These are phyloP conservation scores for Hsuehochloa calcarea DNA, from an alignment of 176 grass and related monocot genomes.

Conservation along the genomic window DNA sequence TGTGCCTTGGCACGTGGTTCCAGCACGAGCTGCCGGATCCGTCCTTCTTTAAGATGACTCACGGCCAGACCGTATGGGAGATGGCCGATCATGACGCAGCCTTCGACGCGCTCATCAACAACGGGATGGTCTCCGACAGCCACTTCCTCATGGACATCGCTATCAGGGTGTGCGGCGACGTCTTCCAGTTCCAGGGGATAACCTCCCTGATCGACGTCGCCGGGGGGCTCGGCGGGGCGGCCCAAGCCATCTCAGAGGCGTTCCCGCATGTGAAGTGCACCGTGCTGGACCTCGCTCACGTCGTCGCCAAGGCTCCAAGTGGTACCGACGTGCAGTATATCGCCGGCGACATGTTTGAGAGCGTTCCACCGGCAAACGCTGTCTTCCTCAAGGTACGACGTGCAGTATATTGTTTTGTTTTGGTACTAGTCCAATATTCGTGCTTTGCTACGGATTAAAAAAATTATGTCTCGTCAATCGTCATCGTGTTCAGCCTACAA, in stretches of 20 bases:
- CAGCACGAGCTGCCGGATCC: not conserved
- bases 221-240: conserved; percentile 25
- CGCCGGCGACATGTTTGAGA: conserved; percentile 53
- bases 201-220: conserved; percentile 49
- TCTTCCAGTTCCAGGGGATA: conserved; percentile 45
- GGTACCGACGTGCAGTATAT: conserved; percentile 34
- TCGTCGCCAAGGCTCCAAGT: conserved; percentile 15
- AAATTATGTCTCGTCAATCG: no score
- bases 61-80: conserved; percentile 13
- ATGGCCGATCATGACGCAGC: not conserved
- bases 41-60: conserved; percentile 3
- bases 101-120: conserved; percentile 39
- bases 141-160: conserved; percentile 18
- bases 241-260: conserved; percentile 27
- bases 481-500: no score
- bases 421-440: no score
- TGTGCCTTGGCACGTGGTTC: conserved; percentile 14
- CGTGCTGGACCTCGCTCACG: conserved; percentile 48
- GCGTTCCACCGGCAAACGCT: conserved; percentile 41
- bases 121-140: conserved; percentile 46
- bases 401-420: no score
- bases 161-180: not conserved
- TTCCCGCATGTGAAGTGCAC: conserved; percentile 45
- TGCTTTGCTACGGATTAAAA: no score
- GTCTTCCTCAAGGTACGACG: conserved; percentile 52